Evolutionary conservation across 2,329 filamentous ascomycete species (phyloP).

Genomic region (Lasiodiplodia citricola): DNA sequence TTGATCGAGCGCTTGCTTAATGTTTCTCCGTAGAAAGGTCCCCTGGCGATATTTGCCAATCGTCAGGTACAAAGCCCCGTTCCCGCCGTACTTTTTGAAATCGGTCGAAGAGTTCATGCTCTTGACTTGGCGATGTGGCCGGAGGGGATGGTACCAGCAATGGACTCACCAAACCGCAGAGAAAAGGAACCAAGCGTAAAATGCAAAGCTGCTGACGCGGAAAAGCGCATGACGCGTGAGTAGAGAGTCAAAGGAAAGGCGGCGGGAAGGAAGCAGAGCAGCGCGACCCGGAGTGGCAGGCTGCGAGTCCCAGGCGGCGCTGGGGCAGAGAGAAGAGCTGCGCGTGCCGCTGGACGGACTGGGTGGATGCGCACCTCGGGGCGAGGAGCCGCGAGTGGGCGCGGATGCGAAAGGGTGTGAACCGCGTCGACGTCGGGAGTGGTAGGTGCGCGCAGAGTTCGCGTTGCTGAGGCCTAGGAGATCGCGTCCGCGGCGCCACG

Average conservation of each 20-base stretch:
- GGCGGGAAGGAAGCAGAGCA: neutral
- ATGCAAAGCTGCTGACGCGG: neutral
- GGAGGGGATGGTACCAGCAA: neutral
- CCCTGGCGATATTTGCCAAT: conserved; percentile 32
- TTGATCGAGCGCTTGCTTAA: conserved; percentile 32
- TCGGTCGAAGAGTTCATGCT: conserved; percentile 35
- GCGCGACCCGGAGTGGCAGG: neutral
- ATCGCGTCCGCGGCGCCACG: conserved; percentile 17
- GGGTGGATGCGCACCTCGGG: neutral
- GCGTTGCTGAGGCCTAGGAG: conserved; percentile 16
- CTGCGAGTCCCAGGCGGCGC: neutral
- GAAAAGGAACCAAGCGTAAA: neutral
- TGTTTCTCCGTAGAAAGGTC: conserved; percentile 37
- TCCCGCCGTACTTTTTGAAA: conserved; percentile 32
- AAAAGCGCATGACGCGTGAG: conserved; percentile 24
- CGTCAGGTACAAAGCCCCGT: conserved; percentile 36
- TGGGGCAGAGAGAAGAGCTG: neutral
- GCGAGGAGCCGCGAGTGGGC: conserved; percentile 9
- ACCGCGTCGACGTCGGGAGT: conserved; percentile 12
- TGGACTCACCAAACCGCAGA: neutral
- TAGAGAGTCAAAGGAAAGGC: neutral
- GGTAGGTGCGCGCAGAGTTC: conserved; percentile 21
- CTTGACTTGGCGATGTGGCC: conserved; percentile 17
- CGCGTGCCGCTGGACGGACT: neutral
- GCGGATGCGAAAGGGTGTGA: conserved; percentile 6